Conservation (phyloP, 805 yeast species). For the Candida sakaeoensis region DNA sequence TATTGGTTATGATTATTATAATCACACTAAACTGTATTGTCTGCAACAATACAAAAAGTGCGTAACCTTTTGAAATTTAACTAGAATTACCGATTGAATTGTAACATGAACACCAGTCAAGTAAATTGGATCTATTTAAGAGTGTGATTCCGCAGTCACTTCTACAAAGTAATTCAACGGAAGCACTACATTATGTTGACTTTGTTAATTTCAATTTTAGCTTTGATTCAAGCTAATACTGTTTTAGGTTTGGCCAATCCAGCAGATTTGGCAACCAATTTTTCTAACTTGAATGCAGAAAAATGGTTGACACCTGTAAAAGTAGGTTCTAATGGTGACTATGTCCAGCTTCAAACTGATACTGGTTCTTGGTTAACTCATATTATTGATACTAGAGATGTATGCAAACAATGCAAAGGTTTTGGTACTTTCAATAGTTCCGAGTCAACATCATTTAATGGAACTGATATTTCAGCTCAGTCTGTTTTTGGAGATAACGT, state of each 20-base stretch:
- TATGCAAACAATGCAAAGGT: background rate
- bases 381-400: background rate
- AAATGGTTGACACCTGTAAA: background rate
- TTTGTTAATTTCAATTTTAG: background rate
- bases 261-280: background rate
- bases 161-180: too few relatives aligned
- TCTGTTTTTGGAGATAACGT: background rate
- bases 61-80: too few relatives aligned
- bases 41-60: too few relatives aligned
- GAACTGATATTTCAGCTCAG: background rate
- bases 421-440: background rate
- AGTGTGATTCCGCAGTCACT: too few relatives aligned
- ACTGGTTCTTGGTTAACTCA: slow-evolving; percentile 1
- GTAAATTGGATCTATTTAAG: too few relatives aligned
- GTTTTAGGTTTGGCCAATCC: background rate
- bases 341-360: background rate
- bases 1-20: too few relatives aligned
- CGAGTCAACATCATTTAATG: background rate
- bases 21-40: too few relatives aligned
- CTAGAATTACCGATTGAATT: too few relatives aligned
- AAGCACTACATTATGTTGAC: too few relatives aligned
- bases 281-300: background rate
- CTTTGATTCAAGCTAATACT: background rate
- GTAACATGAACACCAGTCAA: too few relatives aligned
- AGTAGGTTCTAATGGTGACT: background rate